Conservation (phyloP, 2,329 filamentous ascomycete genomes). For the Penicillium olsonii region DNA sequence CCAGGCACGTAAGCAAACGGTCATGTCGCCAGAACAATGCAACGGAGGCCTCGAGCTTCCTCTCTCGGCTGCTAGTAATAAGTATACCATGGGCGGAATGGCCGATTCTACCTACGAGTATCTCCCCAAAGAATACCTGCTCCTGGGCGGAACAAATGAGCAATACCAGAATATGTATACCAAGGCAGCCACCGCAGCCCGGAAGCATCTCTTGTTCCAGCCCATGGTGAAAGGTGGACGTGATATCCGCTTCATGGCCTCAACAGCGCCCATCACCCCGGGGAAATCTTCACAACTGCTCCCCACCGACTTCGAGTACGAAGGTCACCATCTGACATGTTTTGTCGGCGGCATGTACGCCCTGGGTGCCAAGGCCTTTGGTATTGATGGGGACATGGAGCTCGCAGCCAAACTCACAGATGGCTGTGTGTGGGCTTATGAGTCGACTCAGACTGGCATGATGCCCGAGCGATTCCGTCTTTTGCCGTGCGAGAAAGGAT, state of each 20-base stretch:
- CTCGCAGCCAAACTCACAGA: slow-evolving; percentile 61
- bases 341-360: slow-evolving; percentile 65
- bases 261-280: slow-evolving; percentile 26
- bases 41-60: slow-evolving; percentile 42
- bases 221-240: slow-evolving; percentile 47
- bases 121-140: slow-evolving; percentile 51
- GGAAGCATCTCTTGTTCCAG: slow-evolving; percentile 46
- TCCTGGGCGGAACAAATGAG: slow-evolving; percentile 45
- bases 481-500: slow-evolving; percentile 49
- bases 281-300: slow-evolving; percentile 18
- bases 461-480: slow-evolving; percentile 63
- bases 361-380: slow-evolving; percentile 59
- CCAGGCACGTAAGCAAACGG: slow-evolving; percentile 11
- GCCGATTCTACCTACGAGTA: slow-evolving; percentile 55
- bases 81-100: slow-evolving; percentile 46
- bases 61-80: slow-evolving; percentile 33
- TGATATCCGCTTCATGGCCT: slow-evolving; percentile 46
- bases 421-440: slow-evolving; percentile 65
- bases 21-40: slow-evolving; percentile 32
- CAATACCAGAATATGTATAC: slow-evolving; percentile 49
- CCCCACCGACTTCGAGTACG: slow-evolving; percentile 44
- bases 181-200: slow-evolving; percentile 40
- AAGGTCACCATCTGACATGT: slow-evolving; percentile 61
- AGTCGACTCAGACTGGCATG: slow-evolving; percentile 57
- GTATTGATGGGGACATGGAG: slow-evolving; percentile 54